These are phyloP conservation scores for Penicillium goetzii DNA, from an alignment of 495 filamentous ascomycete genomes.

Conservation along the genomic window DNA sequence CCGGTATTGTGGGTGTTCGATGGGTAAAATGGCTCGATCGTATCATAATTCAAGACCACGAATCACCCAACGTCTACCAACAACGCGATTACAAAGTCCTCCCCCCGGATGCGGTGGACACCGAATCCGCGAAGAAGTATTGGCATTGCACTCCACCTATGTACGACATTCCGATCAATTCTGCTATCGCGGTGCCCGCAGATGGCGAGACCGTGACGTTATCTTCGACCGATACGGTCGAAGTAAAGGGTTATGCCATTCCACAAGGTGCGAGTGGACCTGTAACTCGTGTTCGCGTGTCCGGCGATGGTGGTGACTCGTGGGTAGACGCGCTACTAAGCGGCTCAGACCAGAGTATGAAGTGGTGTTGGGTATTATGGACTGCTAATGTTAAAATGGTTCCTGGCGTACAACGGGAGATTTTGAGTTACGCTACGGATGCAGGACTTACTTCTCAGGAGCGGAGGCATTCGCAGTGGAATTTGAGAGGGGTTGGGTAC, in stretches of 20 bases:
- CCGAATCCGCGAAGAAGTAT: conserved; percentile 51
- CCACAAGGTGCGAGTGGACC: conserved; percentile 58
- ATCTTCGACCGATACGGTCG: conserved; percentile 41
- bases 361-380: conserved; percentile 15
- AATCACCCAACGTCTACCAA: conserved; percentile 62
- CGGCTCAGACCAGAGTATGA: not conserved
- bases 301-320: conserved; percentile 49
- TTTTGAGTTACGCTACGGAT: conserved; percentile 59
- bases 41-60: conserved; percentile 61
- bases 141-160: conserved; percentile 60
- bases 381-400: conserved; percentile 3
- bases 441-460: conserved; percentile 52
- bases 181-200: conserved; percentile 54
- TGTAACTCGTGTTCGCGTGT: conserved; percentile 56
- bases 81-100: conserved; percentile 66
- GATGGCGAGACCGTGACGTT: conserved; percentile 40
- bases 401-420: conserved; percentile 36
- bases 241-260: conserved; percentile 60
- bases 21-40: conserved; percentile 69
- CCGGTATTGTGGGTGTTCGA: conserved; percentile 63
- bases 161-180: conserved; percentile 66
- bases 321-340: conserved; percentile 48
- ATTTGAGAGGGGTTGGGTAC: conserved; percentile 63
- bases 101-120: conserved; percentile 58
- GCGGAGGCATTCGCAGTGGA: conserved; percentile 53